A percentile compares a stretch with the other conserved stretches of the same genome.
Evolutionary conservation across 2,329 filamentous ascomycete species (phyloP).

Genomic region (Paracamarosporium sp.): DNA sequence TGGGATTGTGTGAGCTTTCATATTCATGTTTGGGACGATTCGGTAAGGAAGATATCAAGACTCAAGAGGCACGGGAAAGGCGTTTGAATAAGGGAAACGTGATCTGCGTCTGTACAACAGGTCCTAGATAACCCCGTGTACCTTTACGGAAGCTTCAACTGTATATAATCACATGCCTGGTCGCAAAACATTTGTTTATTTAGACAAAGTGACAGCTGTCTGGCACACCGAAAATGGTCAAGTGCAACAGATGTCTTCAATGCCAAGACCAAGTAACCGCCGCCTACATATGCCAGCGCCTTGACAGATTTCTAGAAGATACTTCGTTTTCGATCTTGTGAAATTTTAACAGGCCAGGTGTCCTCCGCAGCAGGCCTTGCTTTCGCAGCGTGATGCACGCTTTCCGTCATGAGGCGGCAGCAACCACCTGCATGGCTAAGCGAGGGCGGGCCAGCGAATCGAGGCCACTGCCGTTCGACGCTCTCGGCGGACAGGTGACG

Average conservation of each 20-base stretch:
- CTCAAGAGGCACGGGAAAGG: constrained; percentile 9
- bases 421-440: constrained; percentile 35
- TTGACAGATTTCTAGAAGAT: not conserved
- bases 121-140: not conserved
- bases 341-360: not conserved
- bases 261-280: not conserved
- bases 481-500: constrained; percentile 42
- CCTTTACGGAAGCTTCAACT: not conserved
- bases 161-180: not conserved
- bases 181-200: not conserved
- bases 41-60: constrained; percentile 4
- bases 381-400: constrained; percentile 20
- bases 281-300: not conserved
- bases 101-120: not conserved
- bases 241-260: not conserved
- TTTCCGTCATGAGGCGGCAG: constrained; percentile 32
- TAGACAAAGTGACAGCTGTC: not conserved
- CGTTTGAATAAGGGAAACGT: constrained; percentile 1
- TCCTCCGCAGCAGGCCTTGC: not conserved
- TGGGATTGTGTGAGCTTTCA: constrained; percentile 2
- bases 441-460: constrained; percentile 40
- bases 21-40: constrained; percentile 2
- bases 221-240: not conserved
- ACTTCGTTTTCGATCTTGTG: not conserved
- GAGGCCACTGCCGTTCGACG: constrained; percentile 24